Percentiles rank a stretch among this genome's conserved stretches.
phyloP scores from a whole-genome alignment of 2,329 filamentous ascomycete species.

The Aureobasidium pullulans region DNA sequence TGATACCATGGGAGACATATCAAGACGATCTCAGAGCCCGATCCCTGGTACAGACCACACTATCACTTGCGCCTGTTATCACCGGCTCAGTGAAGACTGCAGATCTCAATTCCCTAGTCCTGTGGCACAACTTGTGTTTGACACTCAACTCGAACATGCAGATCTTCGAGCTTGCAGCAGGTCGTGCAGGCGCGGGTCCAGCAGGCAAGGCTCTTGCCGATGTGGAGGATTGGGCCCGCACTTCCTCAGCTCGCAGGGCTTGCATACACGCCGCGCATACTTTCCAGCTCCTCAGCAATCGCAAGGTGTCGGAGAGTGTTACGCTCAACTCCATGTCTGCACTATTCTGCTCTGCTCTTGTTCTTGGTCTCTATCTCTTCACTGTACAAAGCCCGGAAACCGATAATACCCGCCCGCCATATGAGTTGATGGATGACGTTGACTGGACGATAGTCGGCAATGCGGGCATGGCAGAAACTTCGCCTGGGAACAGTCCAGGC shows the following conservation, averaged over 20 bases:
- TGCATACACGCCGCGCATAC: conserved; percentile 48
- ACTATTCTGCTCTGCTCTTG: conserved; percentile 45
- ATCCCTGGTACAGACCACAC: conserved; percentile 29
- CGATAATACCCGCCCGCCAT: conserved; percentile 27
- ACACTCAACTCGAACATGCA: conserved; percentile 45
- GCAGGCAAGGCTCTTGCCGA: conserved; percentile 44
- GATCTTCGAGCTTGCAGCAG: conserved; percentile 47
- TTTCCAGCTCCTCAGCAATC: conserved; percentile 44
- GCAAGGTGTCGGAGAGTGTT: conserved; percentile 46
- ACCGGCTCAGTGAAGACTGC: conserved; percentile 35
- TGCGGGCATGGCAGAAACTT: conserved; percentile 36
- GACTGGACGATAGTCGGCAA: conserved; percentile 43
- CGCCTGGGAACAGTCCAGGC: conserved; percentile 9
- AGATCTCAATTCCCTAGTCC: conserved; percentile 43
- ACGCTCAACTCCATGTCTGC: conserved; percentile 45
- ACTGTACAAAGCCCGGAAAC: conserved; percentile 32
- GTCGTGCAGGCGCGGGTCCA: conserved; percentile 40
- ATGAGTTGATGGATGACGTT: conserved; percentile 44
- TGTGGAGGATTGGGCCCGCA: conserved; percentile 45
- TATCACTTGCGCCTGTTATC: conserved; percentile 33
- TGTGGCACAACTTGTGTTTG: conserved; percentile 49
- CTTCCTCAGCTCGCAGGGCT: conserved; percentile 42
- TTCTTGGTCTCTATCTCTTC: conserved; percentile 46
- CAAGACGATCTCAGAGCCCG: conserved; percentile 41
- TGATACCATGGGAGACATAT: conserved; percentile 33